Conservation (phyloP, 306 rosid species). For the Cicer bijugum region DNA sequence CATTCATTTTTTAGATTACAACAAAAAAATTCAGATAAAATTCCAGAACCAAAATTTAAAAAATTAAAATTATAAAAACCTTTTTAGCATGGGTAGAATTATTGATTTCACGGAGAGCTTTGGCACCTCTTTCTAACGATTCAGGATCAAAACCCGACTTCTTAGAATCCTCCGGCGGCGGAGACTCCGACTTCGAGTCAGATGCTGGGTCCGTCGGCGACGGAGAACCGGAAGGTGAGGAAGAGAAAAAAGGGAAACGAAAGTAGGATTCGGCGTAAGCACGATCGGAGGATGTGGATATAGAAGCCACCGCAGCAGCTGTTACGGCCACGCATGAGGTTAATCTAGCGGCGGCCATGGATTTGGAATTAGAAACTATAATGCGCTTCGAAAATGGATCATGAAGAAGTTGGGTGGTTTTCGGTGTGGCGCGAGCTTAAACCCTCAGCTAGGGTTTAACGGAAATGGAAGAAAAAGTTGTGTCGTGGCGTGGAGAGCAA, state of each 20-base stretch:
- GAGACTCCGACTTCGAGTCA: slow-evolving; percentile 55
- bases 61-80: slow-evolving; percentile 41
- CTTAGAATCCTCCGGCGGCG: slow-evolving; percentile 67
- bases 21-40: slow-evolving; percentile 4
- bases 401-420: not conserved
- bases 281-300: slow-evolving; percentile 56
- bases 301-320: slow-evolving; percentile 72
- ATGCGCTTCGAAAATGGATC: slow-evolving; percentile 26
- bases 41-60: not conserved
- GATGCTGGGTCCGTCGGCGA: slow-evolving; percentile 51
- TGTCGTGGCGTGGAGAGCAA: slow-evolving; percentile 43
- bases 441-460: slow-evolving; percentile 67
- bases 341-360: slow-evolving; percentile 71
- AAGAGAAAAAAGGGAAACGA: slow-evolving; percentile 64
- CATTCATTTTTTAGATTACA: not conserved
- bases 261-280: slow-evolving; percentile 69
- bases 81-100: slow-evolving; percentile 63
- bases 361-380: slow-evolving; percentile 44
- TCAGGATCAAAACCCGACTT: slow-evolving; percentile 85
- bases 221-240: slow-evolving; percentile 56
- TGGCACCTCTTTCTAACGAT: slow-evolving; percentile 85
- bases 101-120: slow-evolving; percentile 86
- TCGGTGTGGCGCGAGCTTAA: slow-evolving; percentile 45
- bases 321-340: slow-evolving; percentile 71
- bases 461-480: not conserved